Evolutionary conservation across 257 asterid genomes (phyloP), one percentile per base, ranked within the genome.

Genomic region (Ocimum tenuiflorum): DNA sequence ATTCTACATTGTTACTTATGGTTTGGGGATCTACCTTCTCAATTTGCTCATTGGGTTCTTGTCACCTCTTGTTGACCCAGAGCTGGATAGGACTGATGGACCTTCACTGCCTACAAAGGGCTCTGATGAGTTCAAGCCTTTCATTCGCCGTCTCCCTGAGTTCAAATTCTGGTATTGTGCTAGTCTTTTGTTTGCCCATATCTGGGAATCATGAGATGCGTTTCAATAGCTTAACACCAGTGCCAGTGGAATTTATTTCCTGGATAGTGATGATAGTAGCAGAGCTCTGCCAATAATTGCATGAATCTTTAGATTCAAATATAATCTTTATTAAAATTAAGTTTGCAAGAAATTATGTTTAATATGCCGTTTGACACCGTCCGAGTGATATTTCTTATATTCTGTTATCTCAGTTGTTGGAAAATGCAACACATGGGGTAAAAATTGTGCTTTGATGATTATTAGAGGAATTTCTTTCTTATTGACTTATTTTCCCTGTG

Each of bases 61-160:
- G 77, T 91, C 98, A 11, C 98, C 98, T 55, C 98, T 91, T 58
- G 98, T 89, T 77, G 98, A 91, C 70, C 96, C 96, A 1, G 96
- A 89, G 80, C 23, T 87, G 69, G 98, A 91, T 58, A 81, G 73
- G 22, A 36, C 81, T 6, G 96, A 87, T 71, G 98, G 96, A 17
- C 96, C 96, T n/a, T 13, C 81, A 71, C 79, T 91, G 36, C 98
- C 98, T 8, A 91, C 96, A 9, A 91, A 87, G 82, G 98, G 98
- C 65, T 91, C 98, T 11, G 98, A 91, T 62, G 98, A 91, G 75
- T 91, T 89, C 84, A 89, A 87, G 82, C 96, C 98, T 61, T 91
- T 91, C 75, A 87, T 91, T 68, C 96, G 98, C 17, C 98, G 98
- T 41, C 98, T 91, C 71, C 98, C 98, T 5, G 98, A 88, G 81